phyloP scores from a whole-genome alignment of 2,329 filamentous ascomycete species.

The Exophiala spinifera region DNA sequence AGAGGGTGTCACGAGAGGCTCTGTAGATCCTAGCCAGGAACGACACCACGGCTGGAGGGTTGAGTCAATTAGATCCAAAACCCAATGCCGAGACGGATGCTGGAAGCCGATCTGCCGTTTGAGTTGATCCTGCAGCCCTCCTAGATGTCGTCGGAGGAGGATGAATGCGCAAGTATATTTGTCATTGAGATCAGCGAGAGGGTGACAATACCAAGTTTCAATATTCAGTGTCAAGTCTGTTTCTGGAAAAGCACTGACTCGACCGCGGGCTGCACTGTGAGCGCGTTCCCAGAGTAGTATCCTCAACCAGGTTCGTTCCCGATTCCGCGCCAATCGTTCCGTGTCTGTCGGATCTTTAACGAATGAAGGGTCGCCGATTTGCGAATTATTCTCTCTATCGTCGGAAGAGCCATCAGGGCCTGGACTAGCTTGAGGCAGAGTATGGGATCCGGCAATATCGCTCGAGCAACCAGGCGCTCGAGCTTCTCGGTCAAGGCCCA shows the following conservation, averaged over 20 bases:
- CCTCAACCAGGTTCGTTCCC: conserved; percentile 34
- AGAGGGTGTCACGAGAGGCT: not conserved
- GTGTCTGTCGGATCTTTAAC: conserved; percentile 4
- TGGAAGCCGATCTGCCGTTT: conserved; percentile 11
- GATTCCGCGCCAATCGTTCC: conserved; percentile 29
- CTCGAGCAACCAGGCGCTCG: not conserved
- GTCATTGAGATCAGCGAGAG: conserved; percentile 31
- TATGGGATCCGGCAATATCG: not conserved
- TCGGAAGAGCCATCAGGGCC: not conserved
- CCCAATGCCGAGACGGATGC: conserved; percentile 30
- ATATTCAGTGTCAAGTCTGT: conserved; percentile 30
- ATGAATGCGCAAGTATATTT: conserved; percentile 35
- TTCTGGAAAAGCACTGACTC: conserved; percentile 32
- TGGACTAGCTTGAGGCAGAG: not conserved
- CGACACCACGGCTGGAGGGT: conserved; percentile 29
- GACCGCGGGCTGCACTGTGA: conserved; percentile 32
- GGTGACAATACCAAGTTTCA: conserved; percentile 33
- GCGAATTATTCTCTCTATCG: too few species aligned
- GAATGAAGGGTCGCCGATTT: not conserved
- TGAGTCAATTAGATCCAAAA: conserved; percentile 27
- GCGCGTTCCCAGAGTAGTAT: conserved; percentile 35
- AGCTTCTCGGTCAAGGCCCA: conserved; percentile 30
- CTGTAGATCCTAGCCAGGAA: conserved; percentile 25
- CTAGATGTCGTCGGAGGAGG: conserved; percentile 27
- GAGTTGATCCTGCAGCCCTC: conserved; percentile 25